Percentiles rank a stretch among this genome's conserved stretches.
These are phyloP conservation scores for Solanum pinnatisectum DNA, from an alignment of 257 asterid species.

Conservation along the genomic window DNA sequence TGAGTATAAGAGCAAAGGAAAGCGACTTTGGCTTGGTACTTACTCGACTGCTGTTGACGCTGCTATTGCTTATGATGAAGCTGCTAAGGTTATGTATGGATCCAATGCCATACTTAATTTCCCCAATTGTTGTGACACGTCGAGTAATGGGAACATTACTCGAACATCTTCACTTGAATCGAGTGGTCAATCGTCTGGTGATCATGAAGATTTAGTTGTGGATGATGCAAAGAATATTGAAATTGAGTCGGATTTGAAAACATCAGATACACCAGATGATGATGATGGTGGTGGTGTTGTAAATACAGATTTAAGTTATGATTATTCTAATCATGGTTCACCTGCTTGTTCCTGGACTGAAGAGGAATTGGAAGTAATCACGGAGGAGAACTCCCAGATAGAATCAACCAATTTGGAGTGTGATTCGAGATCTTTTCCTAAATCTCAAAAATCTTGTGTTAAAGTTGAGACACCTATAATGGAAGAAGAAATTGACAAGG, in stretches of 20 bases:
- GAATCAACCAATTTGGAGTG: not conserved
- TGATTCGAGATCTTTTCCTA: not conserved
- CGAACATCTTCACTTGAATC: not conserved
- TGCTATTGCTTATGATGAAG: conserved; percentile 21
- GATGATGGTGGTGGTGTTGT: not conserved
- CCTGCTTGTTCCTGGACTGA: not conserved
- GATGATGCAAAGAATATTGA: not conserved
- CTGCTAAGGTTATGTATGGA: conserved; percentile 18
- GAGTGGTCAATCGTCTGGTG: not conserved
- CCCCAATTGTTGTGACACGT: not conserved
- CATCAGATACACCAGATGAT: not conserved
- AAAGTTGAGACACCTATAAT: not conserved
- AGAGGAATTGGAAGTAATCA: not conserved
- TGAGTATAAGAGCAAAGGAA: not conserved
- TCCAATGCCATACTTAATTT: conserved; percentile 15
- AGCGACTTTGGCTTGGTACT: conserved; percentile 19
- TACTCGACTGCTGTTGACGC: conserved; percentile 16
- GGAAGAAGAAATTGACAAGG: not conserved
- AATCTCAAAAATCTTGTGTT: not conserved
- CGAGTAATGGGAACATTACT: not conserved
- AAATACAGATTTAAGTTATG: not conserved
- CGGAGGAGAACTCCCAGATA: not conserved
- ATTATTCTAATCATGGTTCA: not conserved
- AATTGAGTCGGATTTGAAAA: not conserved
- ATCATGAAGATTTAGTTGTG: not conserved